A percentile compares a stretch with the other conserved stretches of the same genome.
Conservation (phyloP, 352 stramenopile species). For the Aphanomyces invadans region DNA sequence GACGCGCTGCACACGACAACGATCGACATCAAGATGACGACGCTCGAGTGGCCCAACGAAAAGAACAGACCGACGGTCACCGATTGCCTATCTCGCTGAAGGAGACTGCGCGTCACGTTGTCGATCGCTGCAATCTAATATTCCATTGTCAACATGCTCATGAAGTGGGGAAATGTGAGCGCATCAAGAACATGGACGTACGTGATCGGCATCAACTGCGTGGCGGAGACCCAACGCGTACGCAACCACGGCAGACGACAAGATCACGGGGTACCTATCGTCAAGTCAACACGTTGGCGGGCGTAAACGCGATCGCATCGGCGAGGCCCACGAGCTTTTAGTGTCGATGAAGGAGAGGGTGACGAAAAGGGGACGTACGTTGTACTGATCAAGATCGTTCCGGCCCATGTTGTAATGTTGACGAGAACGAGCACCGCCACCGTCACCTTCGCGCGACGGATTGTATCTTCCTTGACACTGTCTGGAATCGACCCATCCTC, state of each 20-base stretch:
- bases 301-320: too few species aligned
- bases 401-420: not conserved
- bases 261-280: constrained; percentile 22
- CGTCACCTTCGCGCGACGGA: not conserved
- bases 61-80: constrained; percentile 26
- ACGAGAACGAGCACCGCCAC: not conserved
- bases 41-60: constrained; percentile 24
- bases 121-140: constrained; percentile 27
- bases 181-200: too few species aligned
- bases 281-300: not conserved
- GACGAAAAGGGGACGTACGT: not conserved
- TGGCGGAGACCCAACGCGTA: constrained; percentile 25
- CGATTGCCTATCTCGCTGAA: constrained; percentile 2
- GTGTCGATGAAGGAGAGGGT: too few species aligned
- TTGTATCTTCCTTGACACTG: not conserved
- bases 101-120: constrained; percentile 26
- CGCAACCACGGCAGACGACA: constrained; percentile 17
- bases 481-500: not conserved
- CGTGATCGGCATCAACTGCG: constrained; percentile 26
- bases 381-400: not conserved
- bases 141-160: not conserved
- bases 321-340: too few species aligned
- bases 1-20: constrained; percentile 2
- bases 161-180: not conserved
- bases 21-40: constrained; percentile 24